These are phyloP conservation scores for Prunus campanulata DNA, from an alignment of 306 rosid genomes.

Conservation along the genomic window DNA sequence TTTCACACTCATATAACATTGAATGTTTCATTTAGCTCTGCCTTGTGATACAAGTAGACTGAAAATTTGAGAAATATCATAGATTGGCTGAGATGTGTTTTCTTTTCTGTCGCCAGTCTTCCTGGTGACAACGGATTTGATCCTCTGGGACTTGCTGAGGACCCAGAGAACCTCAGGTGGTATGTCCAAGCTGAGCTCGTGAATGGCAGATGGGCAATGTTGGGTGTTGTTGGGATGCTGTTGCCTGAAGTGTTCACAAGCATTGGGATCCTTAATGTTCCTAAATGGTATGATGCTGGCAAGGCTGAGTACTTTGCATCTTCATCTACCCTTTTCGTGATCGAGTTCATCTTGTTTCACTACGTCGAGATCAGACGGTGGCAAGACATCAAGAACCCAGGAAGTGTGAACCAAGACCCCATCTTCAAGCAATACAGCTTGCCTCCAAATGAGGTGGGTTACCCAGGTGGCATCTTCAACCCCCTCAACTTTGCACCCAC, in stretches of 20 bases:
- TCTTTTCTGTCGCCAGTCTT: constrained; percentile 47
- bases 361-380: constrained; percentile 94
- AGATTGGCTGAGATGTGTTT: not conserved
- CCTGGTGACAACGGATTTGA: constrained; percentile 98
- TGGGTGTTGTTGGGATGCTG: constrained; percentile 95
- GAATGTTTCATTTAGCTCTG: no score
- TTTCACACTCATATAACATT: not conserved
- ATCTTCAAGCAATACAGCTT: constrained; percentile 97
- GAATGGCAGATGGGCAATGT: constrained; percentile 92
- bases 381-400: constrained; percentile 99
- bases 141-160: constrained; percentile 91
- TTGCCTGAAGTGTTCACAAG: constrained; percentile 88
- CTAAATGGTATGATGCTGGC: constrained; percentile 95
- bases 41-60: not conserved
- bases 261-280: constrained; percentile 70
- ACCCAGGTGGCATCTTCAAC: constrained; percentile 93
- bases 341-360: constrained; percentile 96
- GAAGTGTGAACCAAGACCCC: constrained; percentile 95
- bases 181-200: constrained; percentile 90
- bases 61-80: not conserved
- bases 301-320: constrained; percentile 89
- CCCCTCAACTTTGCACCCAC: constrained; percentile 96
- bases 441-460: constrained; percentile 70
- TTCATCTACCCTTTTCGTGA: constrained; percentile 89
- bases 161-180: constrained; percentile 94